A percentile compares a stretch with the other conserved stretches of the same genome.
Evolutionary conservation across 495 filamentous ascomycete genomes (phyloP).

Genomic region (Neurospora terricola): DNA sequence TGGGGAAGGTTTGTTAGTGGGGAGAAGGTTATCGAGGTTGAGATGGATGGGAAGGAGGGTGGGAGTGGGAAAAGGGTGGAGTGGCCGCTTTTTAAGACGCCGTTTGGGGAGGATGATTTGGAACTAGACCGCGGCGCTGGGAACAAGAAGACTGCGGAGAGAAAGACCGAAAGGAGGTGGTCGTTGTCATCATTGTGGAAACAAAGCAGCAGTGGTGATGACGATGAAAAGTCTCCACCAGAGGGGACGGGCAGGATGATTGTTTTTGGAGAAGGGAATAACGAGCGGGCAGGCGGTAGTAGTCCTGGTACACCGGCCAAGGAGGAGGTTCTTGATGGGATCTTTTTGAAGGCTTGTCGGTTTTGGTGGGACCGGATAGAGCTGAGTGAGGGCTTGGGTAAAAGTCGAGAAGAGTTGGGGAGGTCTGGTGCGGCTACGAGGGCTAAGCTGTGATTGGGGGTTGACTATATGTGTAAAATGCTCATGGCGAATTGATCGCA

Average conservation of each 20-base stretch:
- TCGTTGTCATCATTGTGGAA: background rate
- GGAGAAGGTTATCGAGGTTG: constrained; percentile 37
- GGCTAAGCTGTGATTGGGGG: constrained; percentile 2
- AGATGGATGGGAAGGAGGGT: constrained; percentile 19
- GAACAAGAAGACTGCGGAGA: background rate
- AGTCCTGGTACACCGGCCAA: constrained; percentile 33
- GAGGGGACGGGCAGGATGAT: constrained; percentile 24
- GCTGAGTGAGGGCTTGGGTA: constrained; percentile 34
- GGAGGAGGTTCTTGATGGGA: constrained; percentile 29
- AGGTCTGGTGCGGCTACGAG: constrained; percentile 2
- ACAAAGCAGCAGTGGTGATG: background rate
- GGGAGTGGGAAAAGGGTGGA: constrained; percentile 1
- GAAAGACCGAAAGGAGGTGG: constrained; percentile 3
- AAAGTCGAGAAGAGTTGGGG: background rate
- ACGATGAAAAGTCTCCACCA: background rate
- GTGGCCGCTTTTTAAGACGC: constrained; percentile 24
- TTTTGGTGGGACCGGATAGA: constrained; percentile 46
- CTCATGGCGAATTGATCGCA: background rate
- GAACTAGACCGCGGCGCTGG: background rate
- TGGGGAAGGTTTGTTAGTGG: constrained; percentile 44
- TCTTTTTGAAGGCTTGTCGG: constrained; percentile 38
- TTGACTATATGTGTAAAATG: background rate
- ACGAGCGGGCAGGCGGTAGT: constrained; percentile 40
- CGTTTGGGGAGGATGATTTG: constrained; percentile 5
- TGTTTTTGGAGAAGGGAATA: constrained; percentile 54